These are phyloP conservation scores for Colletotrichum sidae DNA, from an alignment of 2,329 filamentous ascomycete genomes.

Conservation along the genomic window DNA sequence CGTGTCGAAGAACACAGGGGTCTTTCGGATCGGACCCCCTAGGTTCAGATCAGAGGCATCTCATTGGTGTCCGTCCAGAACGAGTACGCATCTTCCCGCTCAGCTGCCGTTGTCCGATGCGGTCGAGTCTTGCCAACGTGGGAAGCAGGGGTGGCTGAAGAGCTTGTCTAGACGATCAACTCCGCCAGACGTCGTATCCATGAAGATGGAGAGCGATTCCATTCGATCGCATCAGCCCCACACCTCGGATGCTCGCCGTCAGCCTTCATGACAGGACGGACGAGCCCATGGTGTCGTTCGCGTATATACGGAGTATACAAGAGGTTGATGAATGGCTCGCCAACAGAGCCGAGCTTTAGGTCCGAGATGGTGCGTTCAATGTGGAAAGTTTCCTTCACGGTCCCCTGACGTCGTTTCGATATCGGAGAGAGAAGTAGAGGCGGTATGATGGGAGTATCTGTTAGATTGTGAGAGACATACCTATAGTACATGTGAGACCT, in stretches of 20 bases:
- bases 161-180: conserved; percentile 16
- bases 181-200: conserved; percentile 11
- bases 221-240: conserved; percentile 33
- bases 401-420: too few species aligned
- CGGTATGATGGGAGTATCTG: too few species aligned
- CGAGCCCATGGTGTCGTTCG: background rate
- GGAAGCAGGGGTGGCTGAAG: conserved; percentile 2
- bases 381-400: too few species aligned
- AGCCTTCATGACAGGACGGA: background rate
- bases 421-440: too few species aligned
- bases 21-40: conserved; percentile 1
- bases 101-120: conserved; percentile 23
- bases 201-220: background rate
- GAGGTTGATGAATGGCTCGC: too few species aligned
- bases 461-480: too few species aligned
- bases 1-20: conserved; percentile 7
- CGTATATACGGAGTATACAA: background rate
- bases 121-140: conserved; percentile 21
- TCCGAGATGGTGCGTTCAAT: too few species aligned
- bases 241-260: background rate
- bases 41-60: background rate
- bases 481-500: too few species aligned
- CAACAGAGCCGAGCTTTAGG: too few species aligned
- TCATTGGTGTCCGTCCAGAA: conserved; percentile 2
- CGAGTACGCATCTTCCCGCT: conserved; percentile 12